Base-by-base conservation (phyloP, 208 protist genomes). In the Angomonas ambiguus region DNA sequence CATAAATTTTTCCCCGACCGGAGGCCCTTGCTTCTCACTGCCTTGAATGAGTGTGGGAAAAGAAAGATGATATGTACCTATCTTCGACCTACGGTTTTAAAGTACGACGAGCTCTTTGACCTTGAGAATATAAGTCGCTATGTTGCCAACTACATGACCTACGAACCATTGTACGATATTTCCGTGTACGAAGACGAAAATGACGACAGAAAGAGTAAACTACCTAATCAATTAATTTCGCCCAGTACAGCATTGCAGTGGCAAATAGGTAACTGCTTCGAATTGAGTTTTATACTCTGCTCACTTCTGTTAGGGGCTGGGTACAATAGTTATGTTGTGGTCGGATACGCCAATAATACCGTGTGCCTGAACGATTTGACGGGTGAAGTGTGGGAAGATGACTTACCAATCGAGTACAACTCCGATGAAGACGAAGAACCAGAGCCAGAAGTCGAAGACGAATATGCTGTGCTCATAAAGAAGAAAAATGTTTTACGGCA, bases 51-150 rank as follows among this genome's bases (percentile, higher is more conserved):
- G 70, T 83, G 79, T 59, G 67, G 67, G 20, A 55, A 74, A 10
- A 74, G 67, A 30, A 97, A 97, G 62, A 88, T 97, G 71, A 90
- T 98, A 51, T 96, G 89, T 66, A 95, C 91, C 1, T 96, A 87
- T 70, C 80, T 98, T 38, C 81, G 88, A 10, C 95, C 95, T 0
- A 95, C 91, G 0, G 27, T 80, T 11, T 66, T 97, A 1, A 57
- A 66, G 0, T 96, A 81, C 67, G 77, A 88, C 59, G 79, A 93
- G 10, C 64, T 97, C 1, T 97, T 84, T 72, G 82, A 96, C 57
- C 51, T 84, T 28, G 61, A 85, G 3, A 61, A 64, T 5, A 92
- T 80, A 67, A 76, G 76, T 35, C 32, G 62, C 28, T 98, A 91
- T 69, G 65, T 97, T 30, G 81, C 93, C 5, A 76, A 87, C 32